These are phyloP conservation scores for Rhododendron ovatum DNA, from an alignment of 148 eudicot genomes.

Conservation along the genomic window DNA sequence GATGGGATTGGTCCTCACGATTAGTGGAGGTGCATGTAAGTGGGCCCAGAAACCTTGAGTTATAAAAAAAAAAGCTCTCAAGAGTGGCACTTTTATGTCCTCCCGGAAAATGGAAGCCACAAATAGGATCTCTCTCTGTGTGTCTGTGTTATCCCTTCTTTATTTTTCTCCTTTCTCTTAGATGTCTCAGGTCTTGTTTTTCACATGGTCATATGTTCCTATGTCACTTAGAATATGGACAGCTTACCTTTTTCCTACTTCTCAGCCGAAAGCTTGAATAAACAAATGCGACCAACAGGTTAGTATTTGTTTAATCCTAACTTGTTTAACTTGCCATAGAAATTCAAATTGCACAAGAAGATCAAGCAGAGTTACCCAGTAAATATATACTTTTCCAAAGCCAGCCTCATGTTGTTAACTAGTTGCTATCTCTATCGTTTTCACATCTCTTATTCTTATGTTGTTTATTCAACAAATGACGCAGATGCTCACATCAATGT, in stretches of 20 bases:
- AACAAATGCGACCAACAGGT: neutral
- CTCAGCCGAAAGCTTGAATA: neutral
- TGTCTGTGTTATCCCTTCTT: neutral
- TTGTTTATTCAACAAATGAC: neutral
- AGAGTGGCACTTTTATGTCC: neutral
- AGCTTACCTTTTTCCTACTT: neutral
- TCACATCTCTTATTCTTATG: neutral
- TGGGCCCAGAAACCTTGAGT: no score
- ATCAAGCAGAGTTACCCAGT: neutral
- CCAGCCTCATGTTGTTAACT: neutral
- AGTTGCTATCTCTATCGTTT: neutral
- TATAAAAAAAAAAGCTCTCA: no score
- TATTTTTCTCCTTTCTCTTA: neutral
- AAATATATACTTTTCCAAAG: neutral
- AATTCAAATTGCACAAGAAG: neutral
- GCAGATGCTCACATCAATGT: neutral
- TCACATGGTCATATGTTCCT: neutral
- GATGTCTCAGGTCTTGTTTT: neutral
- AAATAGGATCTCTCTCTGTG: neutral
- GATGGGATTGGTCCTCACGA: no score
- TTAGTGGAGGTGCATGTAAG: no score
- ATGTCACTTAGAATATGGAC: neutral
- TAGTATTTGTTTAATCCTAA: neutral
- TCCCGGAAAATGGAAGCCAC: neutral
- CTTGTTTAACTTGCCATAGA: neutral